Base-by-base conservation (phyloP, 2,329 filamentous ascomycete genomes). In the Rhynchosporium agropyri region DNA sequence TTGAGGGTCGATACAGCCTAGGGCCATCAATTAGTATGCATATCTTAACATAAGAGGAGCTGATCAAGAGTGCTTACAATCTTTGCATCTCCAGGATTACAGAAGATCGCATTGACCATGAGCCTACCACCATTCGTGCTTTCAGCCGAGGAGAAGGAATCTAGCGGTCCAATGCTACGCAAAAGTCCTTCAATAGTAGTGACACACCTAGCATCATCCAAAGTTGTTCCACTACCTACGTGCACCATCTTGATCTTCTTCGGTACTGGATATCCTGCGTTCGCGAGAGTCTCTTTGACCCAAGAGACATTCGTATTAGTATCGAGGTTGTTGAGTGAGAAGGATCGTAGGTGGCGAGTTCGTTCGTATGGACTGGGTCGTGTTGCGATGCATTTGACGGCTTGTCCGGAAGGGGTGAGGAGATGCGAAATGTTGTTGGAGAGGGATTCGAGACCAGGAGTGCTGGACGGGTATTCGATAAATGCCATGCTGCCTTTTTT, bases 331-430 rank as follows among this genome's bases (percentile, higher is more conserved):
- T 28, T 31, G 13, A 58, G 1, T 2, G n/a, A 20, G 28, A 58
- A 48, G 29, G 33, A 40, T 9, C 26, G 43, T 1, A 58, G n/a
- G 20, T 3, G 7, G 5, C 40, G 42, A 7, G 8, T 3, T 7
- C 10, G 12, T 10, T 58, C 43, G 43, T 45, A 38, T 2, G 20
- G 1, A 9, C 8, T 29, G n/a, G 9, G 10, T 48, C 3, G 31
- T 8, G 49, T 6, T 7, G 31, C 12, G 9, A 6, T 40, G 20
- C 56, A 58, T 26, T 38, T 31, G 31, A 58, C 15, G 2, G 5
- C n/a, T 20, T n/a, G 40, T 33, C 56, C 56, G 9, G 56, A 58
- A 7, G 56, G 56, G n/a, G 28, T 31, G 7, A 38, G 28, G 43
- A 38, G 4, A 7, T 48, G 42, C 3, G 31, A 45, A 8, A 58